Evolutionary conservation across 345 rosid species (phyloP).

Genomic region (Microthlaspi erraticum): DNA sequence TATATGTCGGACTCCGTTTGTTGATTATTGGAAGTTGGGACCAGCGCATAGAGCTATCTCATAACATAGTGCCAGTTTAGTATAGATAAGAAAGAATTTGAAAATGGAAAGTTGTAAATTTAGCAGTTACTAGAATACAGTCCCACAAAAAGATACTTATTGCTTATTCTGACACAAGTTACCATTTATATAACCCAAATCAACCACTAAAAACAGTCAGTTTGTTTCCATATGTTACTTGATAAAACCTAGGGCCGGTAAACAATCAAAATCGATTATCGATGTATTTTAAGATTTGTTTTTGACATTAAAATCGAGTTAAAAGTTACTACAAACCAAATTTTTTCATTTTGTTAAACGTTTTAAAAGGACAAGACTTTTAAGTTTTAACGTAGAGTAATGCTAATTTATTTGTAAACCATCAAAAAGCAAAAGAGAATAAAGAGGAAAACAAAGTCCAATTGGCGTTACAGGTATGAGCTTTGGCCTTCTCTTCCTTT

Average conservation of each 20-base stretch:
- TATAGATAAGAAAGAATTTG: background rate
- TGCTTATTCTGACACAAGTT: background rate
- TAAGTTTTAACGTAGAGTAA: too few relatives aligned
- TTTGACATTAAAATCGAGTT: background rate
- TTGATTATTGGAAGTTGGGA: slow-evolving; percentile 7
- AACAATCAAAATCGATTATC: background rate
- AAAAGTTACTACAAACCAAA: background rate
- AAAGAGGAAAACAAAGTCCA: slow-evolving; percentile 30
- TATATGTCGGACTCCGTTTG: slow-evolving; percentile 17
- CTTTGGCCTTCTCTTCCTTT: slow-evolving; percentile 1
- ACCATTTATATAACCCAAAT: slow-evolving; percentile 8
- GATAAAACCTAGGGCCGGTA: background rate
- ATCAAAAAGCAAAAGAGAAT: slow-evolving; percentile 17
- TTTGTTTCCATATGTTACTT: slow-evolving; percentile 20
- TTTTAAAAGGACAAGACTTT: too few relatives aligned
- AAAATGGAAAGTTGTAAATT: background rate
- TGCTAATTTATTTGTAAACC: background rate
- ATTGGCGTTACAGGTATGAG: slow-evolving; percentile 43
- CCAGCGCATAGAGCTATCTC: slow-evolving; percentile 13
- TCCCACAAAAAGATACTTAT: background rate
- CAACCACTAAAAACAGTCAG: slow-evolving; percentile 24
- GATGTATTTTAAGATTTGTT: too few relatives aligned
- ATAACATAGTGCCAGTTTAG: slow-evolving; percentile 15
- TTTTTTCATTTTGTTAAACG: background rate
- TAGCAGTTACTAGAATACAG: slow-evolving; percentile 1